These are phyloP conservation scores for Rhododendron henanense DNA, from an alignment of 148 eudicot genomes.

Conservation along the genomic window DNA sequence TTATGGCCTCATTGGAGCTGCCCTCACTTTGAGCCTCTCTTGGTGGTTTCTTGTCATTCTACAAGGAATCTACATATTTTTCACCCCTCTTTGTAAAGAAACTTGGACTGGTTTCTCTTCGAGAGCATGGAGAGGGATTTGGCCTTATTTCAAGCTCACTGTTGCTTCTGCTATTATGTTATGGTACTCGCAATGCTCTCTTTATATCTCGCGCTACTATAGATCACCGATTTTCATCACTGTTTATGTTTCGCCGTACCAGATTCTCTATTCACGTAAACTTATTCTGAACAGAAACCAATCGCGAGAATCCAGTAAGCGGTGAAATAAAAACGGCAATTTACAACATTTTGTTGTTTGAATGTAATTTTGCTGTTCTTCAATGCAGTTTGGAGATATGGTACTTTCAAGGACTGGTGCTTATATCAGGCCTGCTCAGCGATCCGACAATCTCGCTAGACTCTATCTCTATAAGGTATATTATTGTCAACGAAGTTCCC, in stretches of 20 bases:
- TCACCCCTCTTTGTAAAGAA: slow-evolving; percentile 40
- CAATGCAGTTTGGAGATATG: slow-evolving; percentile 48
- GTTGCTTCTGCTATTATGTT: slow-evolving; percentile 58
- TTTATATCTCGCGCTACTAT: not conserved
- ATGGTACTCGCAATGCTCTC: slow-evolving; percentile 18
- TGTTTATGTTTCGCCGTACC: not conserved
- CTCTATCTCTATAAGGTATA: slow-evolving; percentile 59
- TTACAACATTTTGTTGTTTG: not conserved
- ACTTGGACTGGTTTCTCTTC: slow-evolving; percentile 53
- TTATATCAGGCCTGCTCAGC: slow-evolving; percentile 56
- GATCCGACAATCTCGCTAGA: slow-evolving; percentile 51
- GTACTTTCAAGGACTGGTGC: slow-evolving; percentile 61
- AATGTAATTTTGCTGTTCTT: not conserved
- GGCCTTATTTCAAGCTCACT: slow-evolving; percentile 62
- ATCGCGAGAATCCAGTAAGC: too few relatives aligned
- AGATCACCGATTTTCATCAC: not conserved
- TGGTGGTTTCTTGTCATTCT: slow-evolving; percentile 55
- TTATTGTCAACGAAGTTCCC: not conserved
- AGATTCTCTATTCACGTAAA: too few relatives aligned
- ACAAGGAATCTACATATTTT: slow-evolving; percentile 32
- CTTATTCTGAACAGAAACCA: too few relatives aligned
- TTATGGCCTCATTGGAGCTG: slow-evolving; percentile 47
- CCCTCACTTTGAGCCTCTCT: slow-evolving; percentile 47
- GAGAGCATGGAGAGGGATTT: slow-evolving; percentile 42
- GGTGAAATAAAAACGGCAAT: not conserved